Conservation (phyloP, 306 rosid genomes). For the Cucumis cinereus region DNA sequence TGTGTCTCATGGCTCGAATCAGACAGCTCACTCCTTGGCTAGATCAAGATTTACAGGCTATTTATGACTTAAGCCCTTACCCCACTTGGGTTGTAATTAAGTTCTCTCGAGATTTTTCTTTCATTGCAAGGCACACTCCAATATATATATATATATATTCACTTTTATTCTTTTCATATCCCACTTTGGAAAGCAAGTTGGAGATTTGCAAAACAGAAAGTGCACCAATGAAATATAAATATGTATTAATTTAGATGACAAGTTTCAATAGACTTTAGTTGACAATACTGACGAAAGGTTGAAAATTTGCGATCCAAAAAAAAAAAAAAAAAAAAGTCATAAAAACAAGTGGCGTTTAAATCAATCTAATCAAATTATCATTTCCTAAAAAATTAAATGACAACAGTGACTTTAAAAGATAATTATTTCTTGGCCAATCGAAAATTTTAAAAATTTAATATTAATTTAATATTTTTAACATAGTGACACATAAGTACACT, state of each 20-base stretch:
- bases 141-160: too few species aligned
- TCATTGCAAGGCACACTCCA: too few species aligned
- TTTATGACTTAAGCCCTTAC: too few species aligned
- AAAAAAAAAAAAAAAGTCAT: neutral
- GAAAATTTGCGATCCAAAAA: neutral
- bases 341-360: neutral
- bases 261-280: neutral
- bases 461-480: neutral
- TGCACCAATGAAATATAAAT: neutral
- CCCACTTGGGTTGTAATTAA: too few species aligned
- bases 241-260: neutral
- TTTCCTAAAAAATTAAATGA: neutral
- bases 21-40: too few species aligned
- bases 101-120: too few species aligned
- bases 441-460: neutral
- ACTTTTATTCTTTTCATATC: neutral
- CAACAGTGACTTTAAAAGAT: neutral
- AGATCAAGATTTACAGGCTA: too few species aligned
- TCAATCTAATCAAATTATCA: neutral
- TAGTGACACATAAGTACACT: neutral
- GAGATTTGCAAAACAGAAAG: neutral
- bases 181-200: neutral
- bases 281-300: neutral
- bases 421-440: neutral
- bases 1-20: too few species aligned